phyloP scores from a whole-genome alignment of 2,329 filamentous ascomycete genomes.

The Apiospora sp. region DNA sequence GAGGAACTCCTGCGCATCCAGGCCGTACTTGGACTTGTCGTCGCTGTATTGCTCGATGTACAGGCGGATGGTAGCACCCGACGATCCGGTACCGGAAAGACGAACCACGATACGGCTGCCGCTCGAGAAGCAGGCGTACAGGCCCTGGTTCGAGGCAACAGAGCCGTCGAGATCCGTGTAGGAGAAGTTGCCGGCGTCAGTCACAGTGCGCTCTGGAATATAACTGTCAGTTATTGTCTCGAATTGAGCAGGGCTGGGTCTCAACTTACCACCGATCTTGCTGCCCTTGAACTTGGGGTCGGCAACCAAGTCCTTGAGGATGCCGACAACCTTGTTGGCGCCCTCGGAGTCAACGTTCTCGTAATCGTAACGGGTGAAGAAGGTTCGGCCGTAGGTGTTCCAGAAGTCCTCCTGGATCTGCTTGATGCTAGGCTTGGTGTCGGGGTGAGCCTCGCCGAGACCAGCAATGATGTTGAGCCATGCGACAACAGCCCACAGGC shows the following conservation, averaged over 20 bases:
- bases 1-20: slow-evolving; percentile 93
- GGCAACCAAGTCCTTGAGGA: slow-evolving; percentile 80
- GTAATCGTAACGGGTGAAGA: slow-evolving; percentile 99
- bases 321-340: slow-evolving; percentile 87
- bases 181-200: slow-evolving; percentile 93
- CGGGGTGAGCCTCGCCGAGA: slow-evolving; percentile 82
- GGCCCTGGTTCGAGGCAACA: slow-evolving; percentile 93
- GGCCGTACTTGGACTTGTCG: slow-evolving; percentile 77
- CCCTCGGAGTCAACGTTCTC: slow-evolving; percentile 92
- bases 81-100: slow-evolving; percentile 92
- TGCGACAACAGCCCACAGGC: slow-evolving; percentile 94
- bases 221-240: slow-evolving; percentile 34
- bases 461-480: slow-evolving; percentile 99
- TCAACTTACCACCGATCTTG: slow-evolving; percentile 71
- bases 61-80: slow-evolving; percentile 93
- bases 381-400: slow-evolving; percentile 93
- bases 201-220: slow-evolving; percentile 73
- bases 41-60: slow-evolving; percentile 96
- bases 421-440: slow-evolving; percentile 87
- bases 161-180: slow-evolving; percentile 99
- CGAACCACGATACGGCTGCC: slow-evolving; percentile 95
- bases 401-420: slow-evolving; percentile 98
- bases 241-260: neutral
- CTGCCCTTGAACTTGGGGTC: slow-evolving; percentile 81
- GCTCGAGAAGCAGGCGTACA: slow-evolving; percentile 93